Evolutionary conservation across 257 asterid species (phyloP).

Genomic region (Ocimum tenuiflorum): DNA sequence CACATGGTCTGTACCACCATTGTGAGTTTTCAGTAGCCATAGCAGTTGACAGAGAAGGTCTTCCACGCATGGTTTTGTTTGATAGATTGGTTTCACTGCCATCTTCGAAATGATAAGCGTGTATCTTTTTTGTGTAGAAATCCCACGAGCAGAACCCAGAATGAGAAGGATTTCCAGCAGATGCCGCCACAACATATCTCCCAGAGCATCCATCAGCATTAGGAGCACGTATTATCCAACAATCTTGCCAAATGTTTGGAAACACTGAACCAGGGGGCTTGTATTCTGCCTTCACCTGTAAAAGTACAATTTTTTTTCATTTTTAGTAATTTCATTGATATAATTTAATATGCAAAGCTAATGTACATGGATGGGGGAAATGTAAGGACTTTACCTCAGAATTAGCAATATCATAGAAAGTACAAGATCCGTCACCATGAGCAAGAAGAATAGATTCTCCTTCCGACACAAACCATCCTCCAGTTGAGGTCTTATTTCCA

Average conservation of each 20-base stretch:
- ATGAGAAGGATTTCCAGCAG: conserved; percentile 65
- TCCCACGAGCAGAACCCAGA: conserved; percentile 94
- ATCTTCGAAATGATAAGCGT: conserved; percentile 49
- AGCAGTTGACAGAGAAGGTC: conserved; percentile 36
- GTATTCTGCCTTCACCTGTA: conserved; percentile 72
- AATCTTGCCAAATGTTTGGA: conserved; percentile 73
- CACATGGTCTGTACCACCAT: conserved; percentile 88
- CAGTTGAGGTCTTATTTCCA: conserved; percentile 61
- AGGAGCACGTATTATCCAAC: conserved; percentile 88
- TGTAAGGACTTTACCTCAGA: conserved; percentile 44
- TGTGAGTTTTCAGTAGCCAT: conserved; percentile 53
- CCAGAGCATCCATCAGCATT: conserved; percentile 88
- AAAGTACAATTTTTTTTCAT: not conserved
- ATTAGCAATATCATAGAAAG: conserved; percentile 64
- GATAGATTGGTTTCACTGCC: conserved; percentile 45
- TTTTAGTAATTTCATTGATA: not conserved
- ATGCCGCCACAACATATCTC: conserved; percentile 79
- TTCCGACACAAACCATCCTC: conserved; percentile 91
- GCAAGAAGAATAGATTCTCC: conserved; percentile 80
- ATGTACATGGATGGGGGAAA: not conserved
- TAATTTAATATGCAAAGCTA: not conserved
- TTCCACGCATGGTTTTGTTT: conserved; percentile 37
- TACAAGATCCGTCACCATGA: conserved; percentile 78
- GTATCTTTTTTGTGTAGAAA: conserved; percentile 51
- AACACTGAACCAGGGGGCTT: conserved; percentile 57